Base-by-base conservation (phyloP, 352 stramenopile species). In the Phytophthora fragariaefolia region DNA sequence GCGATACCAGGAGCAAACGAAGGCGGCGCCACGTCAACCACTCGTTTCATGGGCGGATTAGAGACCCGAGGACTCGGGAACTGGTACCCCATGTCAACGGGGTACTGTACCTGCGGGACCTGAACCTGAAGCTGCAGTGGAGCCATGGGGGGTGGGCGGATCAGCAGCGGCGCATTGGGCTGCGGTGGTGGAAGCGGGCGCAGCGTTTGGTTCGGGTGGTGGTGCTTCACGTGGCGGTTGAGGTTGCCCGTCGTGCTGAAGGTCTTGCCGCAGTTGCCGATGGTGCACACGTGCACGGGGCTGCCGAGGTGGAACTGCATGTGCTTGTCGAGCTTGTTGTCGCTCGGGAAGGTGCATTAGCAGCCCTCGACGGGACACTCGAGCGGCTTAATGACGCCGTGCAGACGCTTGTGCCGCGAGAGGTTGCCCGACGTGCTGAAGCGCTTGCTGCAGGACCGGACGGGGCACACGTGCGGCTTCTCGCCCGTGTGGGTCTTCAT, bases 161-260 rank as follows among this genome's bases (percentile, higher is more conserved):
- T 66, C 38, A 68, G n/a, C 22, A 76, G 36, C 6, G 61, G 62
- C 4, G 48, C 34, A 45, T 63, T 62, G 12, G 57, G 48, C 1
- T 64, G 63, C 5, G 32, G 63, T 0, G 52, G 60, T 6, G 63
- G 69, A 6, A 77, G 24, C 22, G 68, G 63, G 36, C 58, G 56
- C 45, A 70, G n/a, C 6, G 48, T 66, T 53, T 66, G 58, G 58
- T 76, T 66, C 20, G 65, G 69, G 34, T 79, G 72, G 27, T 83
- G 77, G 27, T 79, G 72, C 51, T 80, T 80, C 12, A 71, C 40
- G 38, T 85, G 76, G 13, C 76, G 74, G n/a, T 80, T 80, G 2
- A 85, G 62, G 50, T 85, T 85, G 22, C 79, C 77, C n/a, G 74
- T 79, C n/a, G 79, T 87, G 68, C 74, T 87, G 60, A 85, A 87